Conservation (phyloP, 2,329 filamentous ascomycete genomes). For the Botrytis fabae region DNA sequence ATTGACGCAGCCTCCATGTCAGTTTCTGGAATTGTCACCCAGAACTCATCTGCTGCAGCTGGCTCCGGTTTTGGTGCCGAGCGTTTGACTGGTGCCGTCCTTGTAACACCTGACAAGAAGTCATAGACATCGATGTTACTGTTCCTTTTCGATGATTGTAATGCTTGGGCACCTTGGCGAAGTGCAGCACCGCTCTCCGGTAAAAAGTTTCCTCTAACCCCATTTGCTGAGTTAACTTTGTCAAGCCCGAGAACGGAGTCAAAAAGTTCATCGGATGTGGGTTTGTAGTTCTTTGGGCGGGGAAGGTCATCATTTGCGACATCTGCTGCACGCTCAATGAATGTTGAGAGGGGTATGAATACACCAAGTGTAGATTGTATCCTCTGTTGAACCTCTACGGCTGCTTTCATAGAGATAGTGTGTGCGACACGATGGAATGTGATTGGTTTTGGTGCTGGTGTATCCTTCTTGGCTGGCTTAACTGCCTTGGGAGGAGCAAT, state of each 20-base stretch:
- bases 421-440: constrained; percentile 63
- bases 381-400: constrained; percentile 77
- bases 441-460: constrained; percentile 44
- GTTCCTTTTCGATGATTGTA: constrained; percentile 35
- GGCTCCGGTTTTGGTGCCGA: constrained; percentile 43
- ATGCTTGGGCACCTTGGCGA: constrained; percentile 37
- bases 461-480: constrained; percentile 44
- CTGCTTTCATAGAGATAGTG: constrained; percentile 75
- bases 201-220: constrained; percentile 62
- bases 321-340: constrained; percentile 81
- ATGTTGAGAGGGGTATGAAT: constrained; percentile 79
- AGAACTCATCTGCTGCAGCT: constrained; percentile 74
- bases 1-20: constrained; percentile 80
- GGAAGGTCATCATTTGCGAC: constrained; percentile 88
- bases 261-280: constrained; percentile 81
- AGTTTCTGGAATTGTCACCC: constrained; percentile 71
- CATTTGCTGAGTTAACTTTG: constrained; percentile 50
- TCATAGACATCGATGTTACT: constrained; percentile 78
- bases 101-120: constrained; percentile 60
- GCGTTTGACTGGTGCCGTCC: constrained; percentile 30
- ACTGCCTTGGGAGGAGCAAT: constrained; percentile 43
- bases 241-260: constrained; percentile 79
- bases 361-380: constrained; percentile 77
- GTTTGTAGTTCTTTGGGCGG: constrained; percentile 60
- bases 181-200: constrained; percentile 66